A percentile compares a stretch with the other conserved stretches of the same genome.
Evolutionary conservation across 2,329 filamentous ascomycete species (phyloP).

Genomic region (Stagonosporopsis chrysanthemi): DNA sequence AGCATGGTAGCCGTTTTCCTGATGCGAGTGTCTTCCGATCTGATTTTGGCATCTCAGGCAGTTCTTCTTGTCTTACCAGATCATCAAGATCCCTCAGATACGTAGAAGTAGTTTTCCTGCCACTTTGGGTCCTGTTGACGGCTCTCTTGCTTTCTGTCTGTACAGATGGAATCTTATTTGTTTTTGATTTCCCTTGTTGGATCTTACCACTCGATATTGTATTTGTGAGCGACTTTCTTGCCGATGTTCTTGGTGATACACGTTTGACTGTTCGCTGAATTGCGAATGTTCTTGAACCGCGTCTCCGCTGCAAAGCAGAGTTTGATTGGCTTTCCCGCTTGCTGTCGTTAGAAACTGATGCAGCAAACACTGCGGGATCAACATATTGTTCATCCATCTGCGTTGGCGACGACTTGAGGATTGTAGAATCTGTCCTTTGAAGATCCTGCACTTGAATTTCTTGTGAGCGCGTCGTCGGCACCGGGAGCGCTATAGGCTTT

Average conservation of each 20-base stretch:
- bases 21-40: no score
- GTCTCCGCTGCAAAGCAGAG: neutral
- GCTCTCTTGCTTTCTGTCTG: neutral
- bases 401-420: neutral
- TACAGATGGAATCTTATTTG: neutral
- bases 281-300: neutral
- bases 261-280: neutral
- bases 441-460: neutral
- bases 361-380: slow-evolving; percentile 1
- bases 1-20: neutral
- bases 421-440: no score
- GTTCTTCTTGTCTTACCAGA: slow-evolving; percentile 25
- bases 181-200: neutral
- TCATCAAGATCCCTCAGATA: slow-evolving; percentile 41
- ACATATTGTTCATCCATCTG: neutral
- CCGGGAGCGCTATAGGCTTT: neutral
- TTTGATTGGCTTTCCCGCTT: neutral
- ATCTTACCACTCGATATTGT: neutral
- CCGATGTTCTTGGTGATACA: neutral
- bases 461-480: neutral
- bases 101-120: slow-evolving; percentile 36
- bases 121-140: neutral
- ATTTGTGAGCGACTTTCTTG: neutral
- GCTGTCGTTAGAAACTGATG: neutral
- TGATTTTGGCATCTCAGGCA: neutral